Base-by-base conservation (phyloP, 768 basidiomycete species). In the Auricularia auricula-judae region DNA sequence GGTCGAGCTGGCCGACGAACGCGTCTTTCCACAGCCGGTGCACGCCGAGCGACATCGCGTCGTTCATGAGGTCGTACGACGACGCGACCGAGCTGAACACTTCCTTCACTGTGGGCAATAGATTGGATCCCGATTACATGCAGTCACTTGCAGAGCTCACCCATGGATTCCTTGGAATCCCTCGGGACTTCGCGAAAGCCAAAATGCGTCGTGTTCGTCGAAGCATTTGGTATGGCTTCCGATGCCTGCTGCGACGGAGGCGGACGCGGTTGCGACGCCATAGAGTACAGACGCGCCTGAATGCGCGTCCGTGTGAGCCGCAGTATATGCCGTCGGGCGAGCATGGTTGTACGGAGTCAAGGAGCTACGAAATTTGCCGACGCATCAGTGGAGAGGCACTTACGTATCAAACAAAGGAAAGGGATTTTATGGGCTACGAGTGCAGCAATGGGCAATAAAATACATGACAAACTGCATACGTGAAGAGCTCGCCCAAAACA, bases 11-110 rank as follows among this genome's bases (percentile, higher is more conserved):
- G 1, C 85, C 82, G 34, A 98, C 86, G 71, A 91, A 91, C 18
- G 86, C 80, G 74, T 98, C 94, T 76, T 98, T 99, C 97, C 97
- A 99, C 29, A 99, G 78, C 63, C 97, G 83, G 72, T 98, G 97
- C 10, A 98, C 87, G 42, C 97, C 97, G 66, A 98, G 76, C 3
- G 97, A 98, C 75, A 94, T 91, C n/a, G 94, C 92, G 72, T 98
- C 97, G 80, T 99, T 99, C 96, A 99, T 97, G 51, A 98, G 75
- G 75, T 98, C 97, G 76, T 99, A 99, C 56, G 84, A 88, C 42
- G 91, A 88, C 53, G 97, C 94, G 65, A 99, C 97, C 5, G 92
- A 96, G 71, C 91, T 86, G 77, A 99, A 99, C 62, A 99, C 95
- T 67, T 83, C 84, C 70, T 91, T 92, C 67, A 99, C 97, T 59